phyloP scores from a whole-genome alignment of 2,329 filamentous ascomycete genomes.

The Cercospora canescens region DNA sequence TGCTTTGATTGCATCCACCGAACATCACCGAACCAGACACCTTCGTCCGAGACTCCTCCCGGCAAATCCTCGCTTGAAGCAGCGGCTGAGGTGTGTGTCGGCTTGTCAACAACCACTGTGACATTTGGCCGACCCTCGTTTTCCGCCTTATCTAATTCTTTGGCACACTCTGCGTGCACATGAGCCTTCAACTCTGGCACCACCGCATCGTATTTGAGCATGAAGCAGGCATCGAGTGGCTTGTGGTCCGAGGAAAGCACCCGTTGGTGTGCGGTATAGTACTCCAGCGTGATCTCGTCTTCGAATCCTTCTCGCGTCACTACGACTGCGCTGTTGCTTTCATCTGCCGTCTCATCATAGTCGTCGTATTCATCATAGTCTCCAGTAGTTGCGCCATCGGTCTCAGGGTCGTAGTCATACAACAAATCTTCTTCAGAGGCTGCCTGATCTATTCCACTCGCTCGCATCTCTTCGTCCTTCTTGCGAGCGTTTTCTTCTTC shows the following conservation, averaged over 20 bases:
- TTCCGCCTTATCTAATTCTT: conserved; percentile 84
- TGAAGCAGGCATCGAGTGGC: conserved; percentile 80
- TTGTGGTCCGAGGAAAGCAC: conserved; percentile 96
- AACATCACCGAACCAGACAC: conserved; percentile 77
- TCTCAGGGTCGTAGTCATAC: conserved; percentile 87
- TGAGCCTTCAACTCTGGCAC: conserved; percentile 80
- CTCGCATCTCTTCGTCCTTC: conserved; percentile 83
- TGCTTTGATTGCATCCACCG: conserved; percentile 66
- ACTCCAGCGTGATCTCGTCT: conserved; percentile 57
- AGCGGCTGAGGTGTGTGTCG: conserved; percentile 37
- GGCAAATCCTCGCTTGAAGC: conserved; percentile 14
- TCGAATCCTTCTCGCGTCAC: conserved; percentile 60
- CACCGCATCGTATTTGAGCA: conserved; percentile 80
- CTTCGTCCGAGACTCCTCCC: conserved; percentile 48
- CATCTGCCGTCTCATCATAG: conserved; percentile 46
- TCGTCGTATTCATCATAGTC: conserved; percentile 58
- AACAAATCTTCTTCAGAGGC: conserved; percentile 78
- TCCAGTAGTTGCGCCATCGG: conserved; percentile 62
- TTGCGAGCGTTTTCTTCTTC: conserved; percentile 68
- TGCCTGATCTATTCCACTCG: conserved; percentile 71
- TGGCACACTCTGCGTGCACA: conserved; percentile 81
- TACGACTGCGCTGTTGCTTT: conserved; percentile 51
- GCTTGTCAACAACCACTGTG: conserved; percentile 69
- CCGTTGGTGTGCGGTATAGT: conserved; percentile 85
- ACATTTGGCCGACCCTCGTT: conserved; percentile 80